These are phyloP conservation scores for Arthroderma sp. DNA, from an alignment of 2,329 filamentous ascomycete genomes.

Conservation along the genomic window DNA sequence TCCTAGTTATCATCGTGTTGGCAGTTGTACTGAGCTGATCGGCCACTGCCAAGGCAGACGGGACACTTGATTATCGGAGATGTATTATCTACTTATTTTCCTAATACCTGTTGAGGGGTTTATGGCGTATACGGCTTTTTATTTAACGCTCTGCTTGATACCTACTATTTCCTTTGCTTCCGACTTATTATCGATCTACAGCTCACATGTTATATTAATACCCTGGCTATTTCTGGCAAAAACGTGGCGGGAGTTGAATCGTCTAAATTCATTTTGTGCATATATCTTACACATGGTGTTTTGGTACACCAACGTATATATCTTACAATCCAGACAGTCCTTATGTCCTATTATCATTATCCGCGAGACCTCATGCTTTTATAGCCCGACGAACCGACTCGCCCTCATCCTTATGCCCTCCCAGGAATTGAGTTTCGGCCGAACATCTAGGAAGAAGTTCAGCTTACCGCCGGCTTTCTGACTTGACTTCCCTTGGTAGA, in stretches of 20 bases:
- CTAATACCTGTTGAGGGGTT: not conserved
- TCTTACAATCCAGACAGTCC: not conserved
- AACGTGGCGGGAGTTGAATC: not conserved
- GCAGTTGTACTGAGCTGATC: conserved; percentile 65
- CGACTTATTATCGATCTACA: not conserved
- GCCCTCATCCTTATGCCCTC: conserved; percentile 50
- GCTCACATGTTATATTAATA: not conserved
- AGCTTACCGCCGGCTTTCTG: conserved; percentile 31
- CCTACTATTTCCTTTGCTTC: not conserved
- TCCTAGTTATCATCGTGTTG: conserved; percentile 77
- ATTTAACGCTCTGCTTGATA: not conserved
- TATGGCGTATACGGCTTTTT: not conserved
- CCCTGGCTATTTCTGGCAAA: not conserved
- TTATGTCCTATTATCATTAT: not conserved
- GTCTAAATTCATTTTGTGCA: not conserved
- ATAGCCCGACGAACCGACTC: conserved; percentile 37
- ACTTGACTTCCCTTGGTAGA: conserved; percentile 62
- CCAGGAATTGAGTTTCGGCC: conserved; percentile 52
- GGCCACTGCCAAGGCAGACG: not conserved
- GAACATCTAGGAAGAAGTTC: conserved; percentile 54
- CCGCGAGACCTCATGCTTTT: not conserved
- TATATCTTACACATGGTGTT: not conserved
- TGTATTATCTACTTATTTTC: conserved; percentile 1
- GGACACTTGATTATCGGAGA: not conserved
- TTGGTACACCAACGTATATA: not conserved